Evolutionary conservation across 1,284 basidiomycete species (phyloP), one percentile per base, ranked within the genome.

Genomic region (Irpex sp.): DNA sequence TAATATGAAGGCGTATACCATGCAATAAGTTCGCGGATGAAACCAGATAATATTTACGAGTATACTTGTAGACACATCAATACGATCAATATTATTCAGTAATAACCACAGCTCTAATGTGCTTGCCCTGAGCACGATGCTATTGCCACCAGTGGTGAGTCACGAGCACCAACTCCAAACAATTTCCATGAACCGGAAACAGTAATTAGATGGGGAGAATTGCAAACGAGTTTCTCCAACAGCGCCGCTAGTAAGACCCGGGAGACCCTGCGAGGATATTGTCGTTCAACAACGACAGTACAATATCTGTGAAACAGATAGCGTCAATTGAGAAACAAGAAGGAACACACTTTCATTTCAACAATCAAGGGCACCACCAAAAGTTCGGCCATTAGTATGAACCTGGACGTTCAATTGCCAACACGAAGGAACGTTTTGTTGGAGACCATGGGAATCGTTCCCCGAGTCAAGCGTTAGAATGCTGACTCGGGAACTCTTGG

Each of bases 401-500:
- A 9, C 21, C 12, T 54, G 9, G 33, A 54, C 21, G 33, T 54
- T 33, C 21, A 5, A 21, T 54, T 54, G 52, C 23, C 18, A 16
- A 35, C 52, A 35, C 52, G 10, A 33, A 8, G 12, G 52, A 18
- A 54, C 33, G 23, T 16, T 28, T 37, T 42, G 28, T 14, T 33
- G 23, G 14, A 21, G 18, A 35, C 10, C 49, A 21, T 37, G 49
- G 3, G 28, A 21, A 33, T 23, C 12, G 56, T 61, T 54, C 51
- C 39, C 60, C 56, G 60, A 58, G 60, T 55, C 56, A 35, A 28
- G 60, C 56, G 56, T 21, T 47, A 33, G 49, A 21, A 18, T 10
- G 23, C 16, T 42, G 56, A 42, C 56, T 58, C 56, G 56, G 60
- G 56, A 54, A 61, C 56, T 36, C 51, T 54, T 54, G 52, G 23